Base-by-base conservation (phyloP, 108 stramenopile genomes). In the Discostella pseudostelligera region DNA sequence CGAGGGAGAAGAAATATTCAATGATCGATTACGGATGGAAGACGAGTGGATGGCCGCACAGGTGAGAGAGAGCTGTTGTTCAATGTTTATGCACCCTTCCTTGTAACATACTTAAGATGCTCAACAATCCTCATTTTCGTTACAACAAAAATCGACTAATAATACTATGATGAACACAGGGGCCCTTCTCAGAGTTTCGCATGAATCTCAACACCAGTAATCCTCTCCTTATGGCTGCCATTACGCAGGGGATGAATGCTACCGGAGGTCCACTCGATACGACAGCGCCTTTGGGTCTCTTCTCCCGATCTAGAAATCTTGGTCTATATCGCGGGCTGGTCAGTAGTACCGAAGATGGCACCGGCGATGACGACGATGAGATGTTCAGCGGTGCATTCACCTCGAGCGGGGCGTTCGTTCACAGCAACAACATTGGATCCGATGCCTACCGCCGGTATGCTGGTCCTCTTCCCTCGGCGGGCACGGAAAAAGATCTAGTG, bases 401-500 rank as follows among this genome's bases (percentile, higher is more conserved):
- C 13, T 49, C 72, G 29, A 73, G 72, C 20, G 65, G 67, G 8
- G 22, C 47, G 0, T 53, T 62, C 28, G 42, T 69, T 12, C 72
- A 19, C 12, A 66, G 39, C 42, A 20, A 19, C 8, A 35, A 19
- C 8, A 35, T 35, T 57, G 19, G 14, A 19, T 49, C 28, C 39
- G 50, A 45, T 40, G 57, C 29, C 24, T 58, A 40, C 42, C 62
- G 24, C 28, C 51, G 28, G 55, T 79, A 64, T 53, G 63, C 56
- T 36, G 73, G 78, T 22, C 78, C 80, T n/a, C 39, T 76, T 0
- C 64, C 76, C 22, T 48, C 65, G 9, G 59, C 72, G n/a, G 94
- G 94, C 11, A 87, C 84, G 1, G 86, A 89, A 49, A 81, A 92
- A 19, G 96, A 97, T 51, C 94, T 97, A 63, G 51, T 90, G 19